phyloP scores from a whole-genome alignment of 495 filamentous ascomycete genomes.

The Evansstolkia leycettana region DNA sequence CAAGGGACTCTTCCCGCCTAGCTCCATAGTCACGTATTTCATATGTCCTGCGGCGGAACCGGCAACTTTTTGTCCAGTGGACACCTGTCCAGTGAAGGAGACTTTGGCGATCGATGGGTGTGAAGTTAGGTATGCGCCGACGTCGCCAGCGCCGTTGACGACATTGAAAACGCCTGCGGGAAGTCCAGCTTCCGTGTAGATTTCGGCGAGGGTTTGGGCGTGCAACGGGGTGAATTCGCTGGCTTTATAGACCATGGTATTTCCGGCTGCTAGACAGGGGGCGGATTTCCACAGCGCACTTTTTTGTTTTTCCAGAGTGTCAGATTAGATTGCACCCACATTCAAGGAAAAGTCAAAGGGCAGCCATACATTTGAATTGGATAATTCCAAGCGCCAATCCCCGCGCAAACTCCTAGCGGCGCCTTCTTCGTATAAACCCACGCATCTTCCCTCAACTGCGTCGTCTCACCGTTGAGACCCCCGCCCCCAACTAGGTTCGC shows the following conservation, averaged over 20 bases:
- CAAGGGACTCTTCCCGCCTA: slow-evolving; percentile 69
- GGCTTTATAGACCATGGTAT: slow-evolving; percentile 80
- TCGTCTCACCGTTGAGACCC: slow-evolving; percentile 56
- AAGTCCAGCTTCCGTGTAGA: slow-evolving; percentile 61
- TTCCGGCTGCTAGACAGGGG: slow-evolving; percentile 70
- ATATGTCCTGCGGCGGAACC: slow-evolving; percentile 56
- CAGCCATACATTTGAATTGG: slow-evolving; percentile 64
- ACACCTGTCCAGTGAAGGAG: slow-evolving; percentile 72
- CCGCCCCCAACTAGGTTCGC: slow-evolving; percentile 59
- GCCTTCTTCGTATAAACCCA: slow-evolving; percentile 68
- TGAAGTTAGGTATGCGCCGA: slow-evolving; percentile 54
- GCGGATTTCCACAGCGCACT: slow-evolving; percentile 76
- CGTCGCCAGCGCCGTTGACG: slow-evolving; percentile 58
- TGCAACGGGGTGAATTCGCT: slow-evolving; percentile 72
- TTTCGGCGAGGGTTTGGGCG: slow-evolving; percentile 51
- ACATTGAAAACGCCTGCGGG: slow-evolving; percentile 75
- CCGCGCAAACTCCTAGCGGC: slow-evolving; percentile 62
- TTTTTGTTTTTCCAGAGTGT: no score
- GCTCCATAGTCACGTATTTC: slow-evolving; percentile 80
- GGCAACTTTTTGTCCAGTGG: slow-evolving; percentile 65
- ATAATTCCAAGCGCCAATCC: slow-evolving; percentile 79
- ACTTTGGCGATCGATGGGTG: slow-evolving; percentile 67
- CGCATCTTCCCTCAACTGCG: slow-evolving; percentile 53
- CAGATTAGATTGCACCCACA: no score
- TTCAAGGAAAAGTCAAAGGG: no score